Evolutionary conservation across 2,329 filamentous ascomycete species (phyloP).

Genomic region (Fusarium siculi): DNA sequence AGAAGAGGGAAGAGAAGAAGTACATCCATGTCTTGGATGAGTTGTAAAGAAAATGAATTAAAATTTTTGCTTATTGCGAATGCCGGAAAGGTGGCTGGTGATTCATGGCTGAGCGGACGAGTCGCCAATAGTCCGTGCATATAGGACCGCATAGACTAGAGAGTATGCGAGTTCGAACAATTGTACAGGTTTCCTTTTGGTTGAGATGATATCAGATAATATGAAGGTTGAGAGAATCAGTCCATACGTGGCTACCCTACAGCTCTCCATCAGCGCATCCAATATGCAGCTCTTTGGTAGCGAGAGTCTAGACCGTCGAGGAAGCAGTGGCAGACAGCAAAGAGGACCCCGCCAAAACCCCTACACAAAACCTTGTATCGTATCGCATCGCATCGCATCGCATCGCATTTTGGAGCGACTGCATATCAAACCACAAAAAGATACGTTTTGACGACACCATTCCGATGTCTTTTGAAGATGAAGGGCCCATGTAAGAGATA

Average conservation of each 20-base stretch:
- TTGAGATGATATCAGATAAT: slow-evolving; percentile 22
- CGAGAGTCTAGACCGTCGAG: slow-evolving; percentile 12
- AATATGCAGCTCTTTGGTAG: neutral
- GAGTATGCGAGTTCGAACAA: slow-evolving; percentile 44
- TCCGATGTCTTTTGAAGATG: slow-evolving; percentile 52
- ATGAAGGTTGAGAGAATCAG: neutral
- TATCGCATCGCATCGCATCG: neutral
- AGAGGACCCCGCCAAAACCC: slow-evolving; percentile 31
- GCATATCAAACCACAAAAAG: neutral
- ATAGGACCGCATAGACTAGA: slow-evolving; percentile 48
- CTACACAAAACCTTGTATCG: slow-evolving; percentile 21
- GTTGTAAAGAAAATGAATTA: slow-evolving; percentile 65
- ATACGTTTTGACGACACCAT: slow-evolving; percentile 12
- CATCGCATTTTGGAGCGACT: neutral
- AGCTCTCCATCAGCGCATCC: neutral
- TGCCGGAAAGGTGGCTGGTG: slow-evolving; percentile 29
- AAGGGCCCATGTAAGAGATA: slow-evolving; percentile 58
- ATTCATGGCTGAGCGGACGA: slow-evolving; percentile 31
- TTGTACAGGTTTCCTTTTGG: slow-evolving; percentile 46
- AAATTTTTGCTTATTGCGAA: slow-evolving; percentile 21
- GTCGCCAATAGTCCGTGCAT: slow-evolving; percentile 43
- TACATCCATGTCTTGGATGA: slow-evolving; percentile 94
- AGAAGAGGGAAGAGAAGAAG: slow-evolving; percentile 95
- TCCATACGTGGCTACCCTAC: slow-evolving; percentile 26
- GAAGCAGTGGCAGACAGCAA: neutral